phyloP scores from a whole-genome alignment of 371 early-diverging fungal genomes.

The Mortierella polycephala region DNA sequence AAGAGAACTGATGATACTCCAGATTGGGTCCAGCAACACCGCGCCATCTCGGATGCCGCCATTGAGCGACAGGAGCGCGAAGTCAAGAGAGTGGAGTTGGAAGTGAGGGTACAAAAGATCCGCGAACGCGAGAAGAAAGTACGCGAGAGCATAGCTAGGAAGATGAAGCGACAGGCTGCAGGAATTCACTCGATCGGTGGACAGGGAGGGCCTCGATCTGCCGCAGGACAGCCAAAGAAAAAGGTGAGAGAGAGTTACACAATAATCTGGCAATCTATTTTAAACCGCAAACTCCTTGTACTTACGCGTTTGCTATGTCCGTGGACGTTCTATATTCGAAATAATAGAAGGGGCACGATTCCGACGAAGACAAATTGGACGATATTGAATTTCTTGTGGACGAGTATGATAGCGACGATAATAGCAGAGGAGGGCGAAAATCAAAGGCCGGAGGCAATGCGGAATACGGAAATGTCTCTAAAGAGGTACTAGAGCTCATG shows the following conservation, averaged over 20 bases:
- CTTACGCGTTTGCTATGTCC: too few species aligned
- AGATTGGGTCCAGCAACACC: conserved; percentile 49
- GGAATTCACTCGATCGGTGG: conserved; percentile 8
- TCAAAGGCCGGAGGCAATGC: conserved; percentile 1
- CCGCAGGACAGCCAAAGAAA: conserved; percentile 17
- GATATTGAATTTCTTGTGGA: conserved; percentile 71
- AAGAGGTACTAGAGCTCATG: conserved; percentile 65
- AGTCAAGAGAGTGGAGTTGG: conserved; percentile 22
- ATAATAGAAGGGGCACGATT: conserved; percentile 39
- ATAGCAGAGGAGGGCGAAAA: conserved; percentile 23
- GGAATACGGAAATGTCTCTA: conserved; percentile 57
- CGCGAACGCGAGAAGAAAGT: conserved; percentile 42
- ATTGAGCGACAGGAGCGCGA: conserved; percentile 34
- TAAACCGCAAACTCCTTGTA: too few species aligned
- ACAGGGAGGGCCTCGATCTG: conserved; percentile 3
- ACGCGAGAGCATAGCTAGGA: conserved; percentile 29
- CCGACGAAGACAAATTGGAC: conserved; percentile 36
- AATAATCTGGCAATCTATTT: too few species aligned
- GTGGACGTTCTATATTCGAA: neutral
- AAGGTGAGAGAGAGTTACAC: conserved; percentile 13
- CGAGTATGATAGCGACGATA: conserved; percentile 74
- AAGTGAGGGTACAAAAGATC: conserved; percentile 37
- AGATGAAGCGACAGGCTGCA: conserved; percentile 30
- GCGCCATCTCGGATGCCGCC: conserved; percentile 24
- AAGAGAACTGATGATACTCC: conserved; percentile 12